phyloP scores from a whole-genome alignment of 78 protist species.

The Bodo saltans region DNA sequence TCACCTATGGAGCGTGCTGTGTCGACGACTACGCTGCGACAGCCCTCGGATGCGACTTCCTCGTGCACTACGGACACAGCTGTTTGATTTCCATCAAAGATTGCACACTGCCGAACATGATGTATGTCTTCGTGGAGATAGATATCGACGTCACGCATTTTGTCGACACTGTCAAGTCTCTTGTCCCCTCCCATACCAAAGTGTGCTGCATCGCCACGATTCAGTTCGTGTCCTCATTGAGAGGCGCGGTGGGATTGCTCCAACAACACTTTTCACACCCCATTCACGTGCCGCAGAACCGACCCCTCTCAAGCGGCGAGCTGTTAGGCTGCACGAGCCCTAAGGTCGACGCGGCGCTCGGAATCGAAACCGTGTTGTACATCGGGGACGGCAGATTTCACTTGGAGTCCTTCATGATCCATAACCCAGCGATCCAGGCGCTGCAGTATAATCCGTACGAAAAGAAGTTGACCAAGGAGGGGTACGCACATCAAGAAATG shows the following conservation, averaged over 20 bases:
- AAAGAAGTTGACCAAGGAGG: constrained; percentile 62
- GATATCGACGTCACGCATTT: constrained; percentile 76
- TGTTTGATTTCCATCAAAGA: constrained; percentile 65
- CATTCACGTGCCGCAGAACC: constrained; percentile 74
- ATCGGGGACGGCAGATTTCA: constrained; percentile 98
- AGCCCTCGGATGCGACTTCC: constrained; percentile 86
- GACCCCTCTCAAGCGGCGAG: constrained; percentile 93
- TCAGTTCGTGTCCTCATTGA: constrained; percentile 80
- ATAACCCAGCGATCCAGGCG: constrained; percentile 83
- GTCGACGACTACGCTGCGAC: constrained; percentile 91
- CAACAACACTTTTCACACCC: constrained; percentile 13
- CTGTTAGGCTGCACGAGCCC: constrained; percentile 91
- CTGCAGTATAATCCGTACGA: constrained; percentile 86
- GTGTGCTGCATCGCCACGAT: constrained; percentile 75
- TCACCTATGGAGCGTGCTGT: constrained; percentile 98
- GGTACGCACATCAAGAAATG: constrained; percentile 72
- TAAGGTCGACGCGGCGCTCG: constrained; percentile 14
- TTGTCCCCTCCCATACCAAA: constrained; percentile 39
- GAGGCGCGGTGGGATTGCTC: constrained; percentile 40
- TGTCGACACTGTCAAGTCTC: constrained; percentile 62
- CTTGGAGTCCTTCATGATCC: constrained; percentile 89
- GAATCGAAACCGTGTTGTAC: constrained; percentile 45
- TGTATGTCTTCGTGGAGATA: constrained; percentile 92
- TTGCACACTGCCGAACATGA: constrained; percentile 42
- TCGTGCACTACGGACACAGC: constrained; percentile 97